These are phyloP conservation scores for Tylopilus sp. DNA, from an alignment of 768 basidiomycete species.

Conservation along the genomic window DNA sequence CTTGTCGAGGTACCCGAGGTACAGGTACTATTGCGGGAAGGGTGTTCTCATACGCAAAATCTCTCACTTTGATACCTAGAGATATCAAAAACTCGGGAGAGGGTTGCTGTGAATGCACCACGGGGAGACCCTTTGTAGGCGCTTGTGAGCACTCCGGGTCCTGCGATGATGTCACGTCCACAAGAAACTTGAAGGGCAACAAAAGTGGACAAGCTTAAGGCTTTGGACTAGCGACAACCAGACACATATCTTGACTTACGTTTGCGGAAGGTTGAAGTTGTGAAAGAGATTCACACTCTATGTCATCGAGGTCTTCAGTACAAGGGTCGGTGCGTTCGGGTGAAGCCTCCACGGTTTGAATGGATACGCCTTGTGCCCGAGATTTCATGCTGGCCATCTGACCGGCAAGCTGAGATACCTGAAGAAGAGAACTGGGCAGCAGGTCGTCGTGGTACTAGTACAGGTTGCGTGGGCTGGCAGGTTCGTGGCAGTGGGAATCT, in stretches of 20 bases:
- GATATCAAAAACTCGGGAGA: conserved; percentile 26
- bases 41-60: conserved; percentile 69
- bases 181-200: conserved; percentile 20
- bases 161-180: conserved; percentile 5
- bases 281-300: conserved; percentile 21
- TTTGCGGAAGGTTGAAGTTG: conserved; percentile 25
- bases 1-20: conserved; percentile 44
- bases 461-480: conserved; percentile 14
- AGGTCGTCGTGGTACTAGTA: conserved; percentile 29
- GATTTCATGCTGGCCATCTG: conserved; percentile 18
- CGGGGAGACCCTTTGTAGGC: conserved; percentile 1
- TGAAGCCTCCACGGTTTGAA: conserved; percentile 2
- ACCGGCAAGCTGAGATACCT: not conserved
- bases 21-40: conserved; percentile 59
- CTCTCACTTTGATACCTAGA: conserved; percentile 43
- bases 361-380: conserved; percentile 2
- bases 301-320: conserved; percentile 8
- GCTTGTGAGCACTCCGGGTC: conserved; percentile 17
- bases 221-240: conserved; percentile 23
- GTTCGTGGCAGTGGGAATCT: conserved; percentile 25
- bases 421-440: conserved; percentile 7
- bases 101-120: conserved; percentile 34
- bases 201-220: conserved; percentile 33
- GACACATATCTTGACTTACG: conserved; percentile 37
- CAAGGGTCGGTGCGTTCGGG: not conserved